Base-by-base conservation (phyloP, 1,139 yeast species). In the Kurtzmaniella quercitrusa region DNA sequence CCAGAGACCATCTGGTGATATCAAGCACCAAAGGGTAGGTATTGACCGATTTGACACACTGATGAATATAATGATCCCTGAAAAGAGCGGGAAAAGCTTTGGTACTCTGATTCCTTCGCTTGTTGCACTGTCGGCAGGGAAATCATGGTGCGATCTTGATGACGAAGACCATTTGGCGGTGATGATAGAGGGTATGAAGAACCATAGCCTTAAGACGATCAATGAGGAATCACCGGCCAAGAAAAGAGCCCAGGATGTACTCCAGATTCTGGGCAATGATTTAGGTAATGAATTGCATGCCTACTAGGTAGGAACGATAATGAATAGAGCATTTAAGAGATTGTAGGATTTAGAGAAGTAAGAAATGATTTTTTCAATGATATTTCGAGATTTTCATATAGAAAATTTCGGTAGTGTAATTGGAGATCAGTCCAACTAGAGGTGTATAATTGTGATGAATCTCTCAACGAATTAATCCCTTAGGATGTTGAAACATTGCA, bases 61-160 rank as follows among this genome's bases (percentile, higher is more conserved):
- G 44, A 34, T 34, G 47, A 44, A 8, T 48, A 50, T 37, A 47
- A 45, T 38, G 37, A 34, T 34, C 20, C 37, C 37, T n/a, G 37
- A 34, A 12, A 19, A 33, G 15, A 19, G 22, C 16, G 19, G n/a
- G 21, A 34, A 34, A 14, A 19, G 20, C 7, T 34, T 18, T 34
- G 37, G 37, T n/a, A 12, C 37, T 3, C 37, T 34, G 28, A 49
- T 60, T 26, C 69, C 69, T 16, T 63, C 68, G 2, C 56, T 65
- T 47, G 58, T 63, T 36, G 66, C 63, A 37, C 60, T 65, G 3
- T 60, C 68, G 9, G 57, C 65, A 15, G 53, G 65, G 19, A 61
- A 57, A 45, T 63, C 68, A 19, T 66, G 71, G 71, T 63, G 63
- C 44, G 71, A 65, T 42, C 57, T 62, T 43, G 68, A 62, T 40